phyloP scores from a whole-genome alignment of 352 stramenopile species.

The Globisporangium irregulare region DNA sequence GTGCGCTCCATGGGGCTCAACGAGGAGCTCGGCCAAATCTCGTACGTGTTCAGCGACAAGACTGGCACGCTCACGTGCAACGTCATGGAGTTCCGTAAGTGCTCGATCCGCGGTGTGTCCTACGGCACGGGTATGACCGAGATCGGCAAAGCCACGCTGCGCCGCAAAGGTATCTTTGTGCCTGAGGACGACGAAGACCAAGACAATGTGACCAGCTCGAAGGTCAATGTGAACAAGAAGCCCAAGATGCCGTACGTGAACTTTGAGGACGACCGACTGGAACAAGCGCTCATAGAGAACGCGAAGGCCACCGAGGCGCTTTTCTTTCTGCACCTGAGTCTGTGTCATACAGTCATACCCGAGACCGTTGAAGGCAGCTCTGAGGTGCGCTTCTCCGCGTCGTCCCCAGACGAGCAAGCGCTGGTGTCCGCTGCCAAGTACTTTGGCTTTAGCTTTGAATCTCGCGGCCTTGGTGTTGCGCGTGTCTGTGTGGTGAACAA shows the following conservation, averaged over 20 bases:
- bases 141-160: conserved; percentile 69
- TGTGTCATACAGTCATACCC: conserved; percentile 82
- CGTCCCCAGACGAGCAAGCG: conserved; percentile 86
- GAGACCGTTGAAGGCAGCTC: conserved; percentile 45
- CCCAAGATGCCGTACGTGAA: conserved; percentile 74
- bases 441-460: conserved; percentile 81
- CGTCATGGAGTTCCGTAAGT: conserved; percentile 95
- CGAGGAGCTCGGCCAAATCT: conserved; percentile 92
- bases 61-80: conserved; percentile 93
- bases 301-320: conserved; percentile 39
- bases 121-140: conserved; percentile 89
- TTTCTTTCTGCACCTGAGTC: conserved; percentile 83
- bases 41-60: conserved; percentile 92
- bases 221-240: neutral
- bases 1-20: conserved; percentile 84
- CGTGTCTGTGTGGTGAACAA: conserved; percentile 52
- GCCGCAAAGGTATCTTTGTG: conserved; percentile 57
- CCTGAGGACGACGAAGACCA: conserved; percentile 27
- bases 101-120: conserved; percentile 89
- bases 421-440: conserved; percentile 86
- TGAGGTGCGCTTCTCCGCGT: conserved; percentile 67
- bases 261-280: conserved; percentile 62
- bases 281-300: conserved; percentile 26
- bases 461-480: conserved; percentile 54
- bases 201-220: neutral